Percentiles rank a stretch among this genome's conserved stretches.
These are phyloP conservation scores for Alternaria sp. DNA, from an alignment of 2,329 filamentous ascomycete species.

Conservation along the genomic window DNA sequence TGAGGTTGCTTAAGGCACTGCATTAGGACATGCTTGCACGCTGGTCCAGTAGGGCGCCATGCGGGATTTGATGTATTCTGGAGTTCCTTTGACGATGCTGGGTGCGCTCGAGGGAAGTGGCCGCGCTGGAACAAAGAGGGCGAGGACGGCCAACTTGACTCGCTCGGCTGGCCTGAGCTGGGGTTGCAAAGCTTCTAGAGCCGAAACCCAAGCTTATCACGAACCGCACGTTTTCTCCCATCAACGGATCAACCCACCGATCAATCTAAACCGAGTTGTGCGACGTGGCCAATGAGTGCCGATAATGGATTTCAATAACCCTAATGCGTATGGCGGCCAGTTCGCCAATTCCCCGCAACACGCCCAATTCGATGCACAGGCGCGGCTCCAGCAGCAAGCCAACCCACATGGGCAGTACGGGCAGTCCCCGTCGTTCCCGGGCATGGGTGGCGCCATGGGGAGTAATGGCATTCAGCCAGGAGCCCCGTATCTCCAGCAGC, in stretches of 20 bases:
- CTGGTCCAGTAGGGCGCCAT: background rate
- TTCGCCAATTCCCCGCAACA: constrained; percentile 44
- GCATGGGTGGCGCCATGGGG: constrained; percentile 18
- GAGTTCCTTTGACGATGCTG: background rate
- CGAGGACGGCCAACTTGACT: constrained; percentile 2
- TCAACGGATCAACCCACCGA: constrained; percentile 31
- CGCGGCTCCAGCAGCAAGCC: constrained; percentile 42
- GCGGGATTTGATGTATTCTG: background rate
- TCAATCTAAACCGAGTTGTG: constrained; percentile 48
- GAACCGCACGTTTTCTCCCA: constrained; percentile 38
- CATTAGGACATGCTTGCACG: constrained; percentile 15
- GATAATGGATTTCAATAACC: constrained; percentile 49
- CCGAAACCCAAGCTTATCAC: constrained; percentile 36
- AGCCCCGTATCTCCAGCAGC: constrained; percentile 42
- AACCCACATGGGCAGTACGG: constrained; percentile 42
- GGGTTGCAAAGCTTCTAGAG: constrained; percentile 5
- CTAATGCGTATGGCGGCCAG: constrained; percentile 43
- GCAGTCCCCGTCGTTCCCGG: constrained; percentile 38
- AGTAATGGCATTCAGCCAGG: constrained; percentile 40
- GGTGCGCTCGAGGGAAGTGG: background rate
- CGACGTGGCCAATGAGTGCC: constrained; percentile 48
- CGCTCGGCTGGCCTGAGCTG: constrained; percentile 17
- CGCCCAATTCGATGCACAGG: constrained; percentile 41
- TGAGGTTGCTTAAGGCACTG: constrained; percentile 18
- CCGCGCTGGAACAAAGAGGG: background rate